Base-by-base conservation (phyloP, 1,284 basidiomycete species). In the Tilletia walkeri region DNA sequence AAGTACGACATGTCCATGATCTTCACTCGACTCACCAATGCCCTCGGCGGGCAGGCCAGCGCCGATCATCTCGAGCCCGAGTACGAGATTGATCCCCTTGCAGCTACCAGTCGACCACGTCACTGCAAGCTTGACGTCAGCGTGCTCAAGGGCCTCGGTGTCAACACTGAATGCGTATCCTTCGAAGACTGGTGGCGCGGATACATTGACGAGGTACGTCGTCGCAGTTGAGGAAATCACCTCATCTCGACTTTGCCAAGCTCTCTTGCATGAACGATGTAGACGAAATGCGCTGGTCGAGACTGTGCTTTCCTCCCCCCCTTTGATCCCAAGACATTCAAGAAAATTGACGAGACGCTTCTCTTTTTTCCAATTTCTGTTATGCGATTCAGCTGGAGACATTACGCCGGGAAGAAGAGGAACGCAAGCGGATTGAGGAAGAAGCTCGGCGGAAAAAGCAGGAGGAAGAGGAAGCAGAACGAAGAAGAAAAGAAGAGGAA, bases 1-100 rank as follows among this genome's bases (percentile, higher is more conserved):
- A 87, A 87, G 78, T 86, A 86, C 80, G 84, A 86, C 74, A 87
- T 87, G 80, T 82, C 78, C 70, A 63, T 74, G 48, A 76, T 79
- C 9, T 71, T 83, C 66, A 70, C 76, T 49, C 77, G 80, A 16
- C 70, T 80, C 59, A 75, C 73, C 69, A 78, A 78, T 63, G 59
- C 69, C 24, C 77, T 77, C n/a, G 75, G 74, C 9, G 71, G 75
- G 18, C 71, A 75, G 1, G 70, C 73, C 20, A 74, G 75, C 47
- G 66, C 68, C 36, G 75, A 76, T 20, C 78, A 78, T 50, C 73
- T 83, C 45, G 76, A 79, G 6, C 81, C 82, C 0, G 78, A 77
- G 56, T 80, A 78, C 71, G 75, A 79, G 34, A 76, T 75, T 36
- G 80, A 81, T 66, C 75, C 80, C 3, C 68, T 73, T 53, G 81